Evolutionary conservation across 1,284 basidiomycete genomes (phyloP).

Genomic region (Rhodotorula sp.): DNA sequence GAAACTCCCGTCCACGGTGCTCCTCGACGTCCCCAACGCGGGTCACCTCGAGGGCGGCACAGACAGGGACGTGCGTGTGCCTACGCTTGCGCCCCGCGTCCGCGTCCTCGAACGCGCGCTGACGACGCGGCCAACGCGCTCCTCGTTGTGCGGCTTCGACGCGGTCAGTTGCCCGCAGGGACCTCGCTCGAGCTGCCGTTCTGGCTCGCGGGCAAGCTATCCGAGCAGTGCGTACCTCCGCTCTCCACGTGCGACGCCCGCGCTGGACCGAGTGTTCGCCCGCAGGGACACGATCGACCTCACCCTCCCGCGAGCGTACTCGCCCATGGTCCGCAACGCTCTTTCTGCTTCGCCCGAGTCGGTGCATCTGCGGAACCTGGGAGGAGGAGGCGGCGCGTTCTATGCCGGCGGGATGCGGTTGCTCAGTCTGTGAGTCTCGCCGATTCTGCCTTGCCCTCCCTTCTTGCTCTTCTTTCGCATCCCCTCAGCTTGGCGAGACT

Average conservation of each 20-base stretch:
- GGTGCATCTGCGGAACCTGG: constrained; percentile 44
- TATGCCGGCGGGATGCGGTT: constrained; percentile 40
- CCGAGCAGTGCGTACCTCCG: constrained; percentile 16
- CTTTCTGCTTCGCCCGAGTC: constrained; percentile 42
- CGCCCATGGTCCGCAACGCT: constrained; percentile 43
- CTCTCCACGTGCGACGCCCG: neutral
- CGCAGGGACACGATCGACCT: constrained; percentile 43
- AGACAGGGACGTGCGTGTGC: constrained; percentile 42
- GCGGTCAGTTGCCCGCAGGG: constrained; percentile 39
- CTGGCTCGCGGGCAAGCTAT: constrained; percentile 43
- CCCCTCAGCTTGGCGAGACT: neutral
- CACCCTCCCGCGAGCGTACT: constrained; percentile 44
- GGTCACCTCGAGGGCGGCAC: constrained; percentile 46
- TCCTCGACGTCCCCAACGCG: constrained; percentile 42
- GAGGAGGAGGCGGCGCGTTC: constrained; percentile 43
- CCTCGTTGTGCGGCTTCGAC: too few species aligned
- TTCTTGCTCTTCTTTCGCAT: neutral
- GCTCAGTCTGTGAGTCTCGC: constrained; percentile 9
- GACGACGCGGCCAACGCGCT: neutral
- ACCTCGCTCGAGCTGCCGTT: constrained; percentile 44
- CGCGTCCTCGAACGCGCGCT: neutral
- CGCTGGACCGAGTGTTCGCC: too few species aligned
- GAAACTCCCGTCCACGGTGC: constrained; percentile 44
- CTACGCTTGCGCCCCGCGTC: neutral
- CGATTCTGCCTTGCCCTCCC: neutral